phyloP scores from a whole-genome alignment of 768 basidiomycete genomes.

The Kwoniella europaea region DNA sequence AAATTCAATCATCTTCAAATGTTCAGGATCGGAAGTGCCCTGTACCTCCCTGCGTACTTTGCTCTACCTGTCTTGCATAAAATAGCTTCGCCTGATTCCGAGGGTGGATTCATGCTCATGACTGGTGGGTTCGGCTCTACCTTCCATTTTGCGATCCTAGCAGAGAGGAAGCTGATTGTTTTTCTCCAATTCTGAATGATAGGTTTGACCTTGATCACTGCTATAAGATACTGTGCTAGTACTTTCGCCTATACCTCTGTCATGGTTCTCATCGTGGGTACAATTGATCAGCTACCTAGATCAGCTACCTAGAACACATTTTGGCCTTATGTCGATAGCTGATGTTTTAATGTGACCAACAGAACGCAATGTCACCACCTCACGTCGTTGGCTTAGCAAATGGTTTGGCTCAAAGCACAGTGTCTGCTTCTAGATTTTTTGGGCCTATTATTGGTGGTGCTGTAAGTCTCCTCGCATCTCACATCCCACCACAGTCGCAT shows the following conservation, averaged over 20 bases:
- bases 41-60: constrained; percentile 90
- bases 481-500: not conserved
- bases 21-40: constrained; percentile 63
- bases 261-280: constrained; percentile 70
- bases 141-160: not conserved
- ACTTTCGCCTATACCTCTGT: constrained; percentile 91
- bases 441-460: constrained; percentile 65
- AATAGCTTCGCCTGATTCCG: constrained; percentile 71
- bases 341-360: not conserved
- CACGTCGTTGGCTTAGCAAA: constrained; percentile 87
- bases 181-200: not conserved
- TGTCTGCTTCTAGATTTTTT: constrained; percentile 86
- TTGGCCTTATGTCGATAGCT: not conserved
- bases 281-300: not conserved
- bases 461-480: constrained; percentile 25
- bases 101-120: constrained; percentile 82
- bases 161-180: not conserved
- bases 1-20: constrained; percentile 58
- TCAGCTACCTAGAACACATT: no score
- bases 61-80: constrained; percentile 72
- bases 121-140: constrained; percentile 50
- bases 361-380: constrained; percentile 77
- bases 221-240: constrained; percentile 81
- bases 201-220: constrained; percentile 81
- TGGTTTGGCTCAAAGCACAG: constrained; percentile 93